Evolutionary conservation across 345 rosid species (phyloP), one percentile per base, ranked within the genome.

Genomic region (Carallia brachiata): DNA sequence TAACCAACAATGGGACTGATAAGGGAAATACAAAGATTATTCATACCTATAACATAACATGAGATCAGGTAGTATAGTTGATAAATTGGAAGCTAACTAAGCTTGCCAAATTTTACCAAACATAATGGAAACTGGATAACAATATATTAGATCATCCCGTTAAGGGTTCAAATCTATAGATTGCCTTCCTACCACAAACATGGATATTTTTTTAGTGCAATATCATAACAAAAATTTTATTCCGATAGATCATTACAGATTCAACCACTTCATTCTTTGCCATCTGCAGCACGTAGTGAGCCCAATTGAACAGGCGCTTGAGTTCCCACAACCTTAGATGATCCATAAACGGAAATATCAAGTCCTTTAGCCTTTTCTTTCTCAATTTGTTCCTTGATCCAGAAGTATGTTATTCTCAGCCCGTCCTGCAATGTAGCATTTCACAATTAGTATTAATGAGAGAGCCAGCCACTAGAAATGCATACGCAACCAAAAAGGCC

Each of bases 281-380:
- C 99, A 75, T 90, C 93, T 0, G 90, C 98, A 5, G 97, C 97
- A 6, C 97, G 91, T 65, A 95, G 97, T 18, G 97, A 90, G 30
- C 99, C 97, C 10, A 95, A 72, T 80, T 90, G 98, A 75, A 95
- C 97, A 0, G 98, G 98, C 13, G 99, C 98, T 83, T 95, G 99
- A 75, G 99, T 95, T 63, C 99, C 99, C 71, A 95, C 98, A 60
- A 92, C 99, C 81, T 92, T 95, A 0, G 99, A 92, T 48, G 97
- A 85, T 13, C 99, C 99, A 9, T 95, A 95, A 63, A 89, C 53
- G 1, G 97, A 80, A 52, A 90, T 66, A 61, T 95, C 98, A 2
- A 88, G 52, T 55, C 99, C 99, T 70, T 84, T 75, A 27, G 74
- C 67, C 81, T 92, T 92, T 89, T 95, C 98, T 78, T 92, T 92